Evolutionary conservation across 495 filamentous ascomycete genomes (phyloP).

Genomic region (Neurospora hispaniola): DNA sequence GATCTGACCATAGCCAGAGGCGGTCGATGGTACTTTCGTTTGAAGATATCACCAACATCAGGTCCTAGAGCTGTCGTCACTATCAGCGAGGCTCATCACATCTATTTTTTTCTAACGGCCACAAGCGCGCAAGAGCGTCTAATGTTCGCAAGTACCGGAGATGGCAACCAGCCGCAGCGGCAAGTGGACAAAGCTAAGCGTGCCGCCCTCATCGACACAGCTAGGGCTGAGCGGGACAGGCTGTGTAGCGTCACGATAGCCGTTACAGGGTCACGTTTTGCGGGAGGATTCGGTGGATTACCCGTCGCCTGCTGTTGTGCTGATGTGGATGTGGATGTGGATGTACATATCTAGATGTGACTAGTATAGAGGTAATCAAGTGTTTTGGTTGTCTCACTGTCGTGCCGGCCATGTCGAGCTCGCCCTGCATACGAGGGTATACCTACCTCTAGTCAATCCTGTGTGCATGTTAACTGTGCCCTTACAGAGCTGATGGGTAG

Average conservation of each 20-base stretch:
- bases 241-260: background rate
- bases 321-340: background rate
- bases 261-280: background rate
- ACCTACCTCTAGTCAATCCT: background rate
- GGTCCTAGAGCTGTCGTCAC: background rate
- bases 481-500: background rate
- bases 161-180: background rate
- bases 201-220: background rate
- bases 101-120: background rate
- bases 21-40: background rate
- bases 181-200: background rate
- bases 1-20: background rate
- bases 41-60: background rate
- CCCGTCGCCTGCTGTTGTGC: background rate
- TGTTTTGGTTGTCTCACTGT: background rate
- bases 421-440: background rate
- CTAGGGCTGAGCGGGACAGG: background rate
- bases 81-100: background rate
- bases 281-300: background rate
- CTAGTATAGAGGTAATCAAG: background rate
- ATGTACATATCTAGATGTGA: background rate
- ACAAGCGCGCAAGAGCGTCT: background rate
- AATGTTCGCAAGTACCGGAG: background rate
- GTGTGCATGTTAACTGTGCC: background rate
- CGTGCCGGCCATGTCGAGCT: background rate